phyloP scores from a whole-genome alignment of 2,329 filamentous ascomycete genomes.

The Alternaria alternata region DNA sequence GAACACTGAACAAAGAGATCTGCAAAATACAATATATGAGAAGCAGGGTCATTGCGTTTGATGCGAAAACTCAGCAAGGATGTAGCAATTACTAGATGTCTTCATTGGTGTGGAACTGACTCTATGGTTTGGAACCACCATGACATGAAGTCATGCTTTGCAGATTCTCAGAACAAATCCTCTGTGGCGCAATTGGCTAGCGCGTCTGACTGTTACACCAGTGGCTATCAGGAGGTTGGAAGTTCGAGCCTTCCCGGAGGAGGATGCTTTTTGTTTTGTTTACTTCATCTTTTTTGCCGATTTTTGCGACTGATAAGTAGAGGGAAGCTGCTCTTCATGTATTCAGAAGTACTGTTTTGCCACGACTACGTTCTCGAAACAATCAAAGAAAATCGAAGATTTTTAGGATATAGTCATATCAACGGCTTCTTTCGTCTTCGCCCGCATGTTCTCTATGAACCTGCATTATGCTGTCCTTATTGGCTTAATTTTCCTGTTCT shows the following conservation, averaged over 20 bases:
- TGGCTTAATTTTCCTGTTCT: background rate
- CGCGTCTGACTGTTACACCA: constrained; percentile 65
- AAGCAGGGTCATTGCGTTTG: background rate
- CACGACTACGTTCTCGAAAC: too few relatives aligned
- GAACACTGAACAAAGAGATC: background rate
- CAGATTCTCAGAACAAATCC: constrained; percentile 26
- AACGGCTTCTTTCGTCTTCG: background rate
- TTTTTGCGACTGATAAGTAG: too few relatives aligned
- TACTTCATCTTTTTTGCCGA: too few relatives aligned
- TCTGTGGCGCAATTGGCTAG: constrained; percentile 62
- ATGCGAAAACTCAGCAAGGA: background rate
- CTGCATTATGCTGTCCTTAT: background rate
- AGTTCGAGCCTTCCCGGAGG: constrained; percentile 41
- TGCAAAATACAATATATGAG: background rate
- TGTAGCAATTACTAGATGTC: background rate
- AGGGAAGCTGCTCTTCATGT: too few relatives aligned
- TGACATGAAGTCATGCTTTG: background rate
- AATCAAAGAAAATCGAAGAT: background rate
- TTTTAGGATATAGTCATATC: background rate
- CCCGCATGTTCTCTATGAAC: background rate
- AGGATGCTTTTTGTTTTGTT: constrained; percentile 10
- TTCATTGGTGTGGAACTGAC: background rate
- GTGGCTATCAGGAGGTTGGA: constrained; percentile 34
- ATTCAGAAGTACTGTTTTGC: too few relatives aligned
- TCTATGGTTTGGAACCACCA: background rate